These are phyloP conservation scores for Elsinoe arachidis DNA, from an alignment of 2,329 filamentous ascomycete species.

Conservation along the genomic window DNA sequence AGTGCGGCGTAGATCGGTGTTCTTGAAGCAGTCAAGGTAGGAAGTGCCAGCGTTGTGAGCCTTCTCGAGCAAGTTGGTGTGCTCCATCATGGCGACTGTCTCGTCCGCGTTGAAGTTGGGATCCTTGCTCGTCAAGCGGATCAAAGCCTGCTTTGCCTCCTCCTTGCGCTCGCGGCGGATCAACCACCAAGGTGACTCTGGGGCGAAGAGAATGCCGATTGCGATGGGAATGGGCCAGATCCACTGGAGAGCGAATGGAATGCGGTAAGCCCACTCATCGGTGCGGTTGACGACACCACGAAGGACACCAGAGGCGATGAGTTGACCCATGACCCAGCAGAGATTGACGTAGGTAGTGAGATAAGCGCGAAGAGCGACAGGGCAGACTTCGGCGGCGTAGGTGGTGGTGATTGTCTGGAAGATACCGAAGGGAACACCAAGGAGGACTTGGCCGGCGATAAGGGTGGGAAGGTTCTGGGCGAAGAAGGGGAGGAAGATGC, in stretches of 20 bases:
- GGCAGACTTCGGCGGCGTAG: conserved; percentile 61
- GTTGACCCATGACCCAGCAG: conserved; percentile 53
- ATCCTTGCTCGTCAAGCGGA: conserved; percentile 18
- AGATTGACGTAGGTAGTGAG: conserved; percentile 54
- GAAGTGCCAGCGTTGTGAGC: conserved; percentile 22
- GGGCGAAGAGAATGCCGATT: conserved; percentile 23
- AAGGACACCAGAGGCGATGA: conserved; percentile 37
- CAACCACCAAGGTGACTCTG: conserved; percentile 27
- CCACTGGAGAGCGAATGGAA: conserved; percentile 41
- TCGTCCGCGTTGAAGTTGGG: conserved; percentile 18
- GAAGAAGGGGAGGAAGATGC: conserved; percentile 44
- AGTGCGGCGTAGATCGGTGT: conserved; percentile 27
- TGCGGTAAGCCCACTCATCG: conserved; percentile 20
- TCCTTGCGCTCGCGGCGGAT: conserved; percentile 23
- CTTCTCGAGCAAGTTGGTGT: conserved; percentile 26
- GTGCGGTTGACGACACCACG: conserved; percentile 20
- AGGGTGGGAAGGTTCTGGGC: conserved; percentile 27
- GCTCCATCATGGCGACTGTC: conserved; percentile 22
- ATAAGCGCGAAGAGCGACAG: conserved; percentile 49
- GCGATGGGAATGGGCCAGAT: conserved; percentile 33
- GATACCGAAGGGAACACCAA: conserved; percentile 18
- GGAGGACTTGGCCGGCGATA: conserved; percentile 21
- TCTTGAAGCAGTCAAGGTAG: conserved; percentile 32
- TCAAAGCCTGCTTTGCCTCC: conserved; percentile 21
- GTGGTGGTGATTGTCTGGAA: conserved; percentile 38